A percentile compares a stretch with the other conserved stretches of the same genome.
phyloP scores from a whole-genome alignment of 305 asterid genomes.

The Fraxinus paxiana region DNA sequence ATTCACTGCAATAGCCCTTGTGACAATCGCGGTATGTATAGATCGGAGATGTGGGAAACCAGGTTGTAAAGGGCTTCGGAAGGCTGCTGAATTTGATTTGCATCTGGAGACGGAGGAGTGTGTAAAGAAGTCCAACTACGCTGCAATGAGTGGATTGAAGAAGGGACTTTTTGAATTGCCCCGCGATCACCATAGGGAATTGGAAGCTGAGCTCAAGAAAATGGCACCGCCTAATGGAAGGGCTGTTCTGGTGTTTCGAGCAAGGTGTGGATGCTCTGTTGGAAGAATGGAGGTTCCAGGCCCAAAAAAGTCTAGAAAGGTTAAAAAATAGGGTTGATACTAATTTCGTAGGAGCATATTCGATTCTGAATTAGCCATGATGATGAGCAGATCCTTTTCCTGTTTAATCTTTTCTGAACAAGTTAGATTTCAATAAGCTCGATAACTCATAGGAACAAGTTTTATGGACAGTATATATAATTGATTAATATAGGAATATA shows the following conservation, averaged over 20 bases:
- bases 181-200: slow-evolving; percentile 69
- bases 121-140: slow-evolving; percentile 40
- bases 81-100: slow-evolving; percentile 86
- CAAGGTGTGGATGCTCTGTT: slow-evolving; percentile 84
- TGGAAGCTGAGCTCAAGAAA: slow-evolving; percentile 91
- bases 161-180: slow-evolving; percentile 72
- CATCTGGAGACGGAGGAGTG: slow-evolving; percentile 75
- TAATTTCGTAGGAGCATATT: slow-evolving; percentile 18
- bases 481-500: slow-evolving; percentile 15
- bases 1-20: slow-evolving; percentile 52
- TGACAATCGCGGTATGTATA: slow-evolving; percentile 48
- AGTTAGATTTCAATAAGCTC: slow-evolving; percentile 38
- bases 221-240: slow-evolving; percentile 91
- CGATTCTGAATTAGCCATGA: slow-evolving; percentile 24
- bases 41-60: slow-evolving; percentile 62
- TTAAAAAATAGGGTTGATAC: slow-evolving; percentile 53
- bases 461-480: slow-evolving; percentile 26
- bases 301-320: slow-evolving; percentile 61
- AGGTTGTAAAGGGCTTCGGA: slow-evolving; percentile 67
- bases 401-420: slow-evolving; percentile 21
- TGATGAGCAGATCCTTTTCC: slow-evolving; percentile 30
- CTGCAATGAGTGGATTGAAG: slow-evolving; percentile 36
- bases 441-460: slow-evolving; percentile 26
- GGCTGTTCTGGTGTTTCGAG: slow-evolving; percentile 78
- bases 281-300: slow-evolving; percentile 90